A percentile compares a stretch with the other conserved stretches of the same genome.
Conservation (phyloP, 2,329 filamentous ascomycete genomes). For the Colletotrichum aenigma region DNA sequence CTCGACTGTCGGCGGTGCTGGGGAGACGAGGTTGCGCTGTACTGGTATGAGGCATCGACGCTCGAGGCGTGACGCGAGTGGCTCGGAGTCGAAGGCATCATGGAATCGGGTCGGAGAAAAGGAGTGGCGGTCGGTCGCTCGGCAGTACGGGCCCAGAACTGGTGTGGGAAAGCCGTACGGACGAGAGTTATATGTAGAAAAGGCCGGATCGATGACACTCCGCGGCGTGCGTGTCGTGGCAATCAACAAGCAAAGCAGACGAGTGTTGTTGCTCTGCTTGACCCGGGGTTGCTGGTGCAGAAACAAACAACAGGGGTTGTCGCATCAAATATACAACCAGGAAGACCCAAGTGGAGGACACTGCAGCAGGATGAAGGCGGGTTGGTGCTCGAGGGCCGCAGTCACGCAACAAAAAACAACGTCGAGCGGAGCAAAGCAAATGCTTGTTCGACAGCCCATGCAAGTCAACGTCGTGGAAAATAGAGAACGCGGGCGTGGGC, state of each 20-base stretch:
- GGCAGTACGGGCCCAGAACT: neutral
- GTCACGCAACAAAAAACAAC: conserved; percentile 4
- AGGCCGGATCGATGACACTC: neutral
- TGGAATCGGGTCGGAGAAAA: neutral
- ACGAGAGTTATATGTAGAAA: neutral
- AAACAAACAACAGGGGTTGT: conserved; percentile 20
- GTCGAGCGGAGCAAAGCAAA: neutral
- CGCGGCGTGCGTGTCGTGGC: neutral
- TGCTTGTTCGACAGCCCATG: neutral
- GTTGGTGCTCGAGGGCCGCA: neutral
- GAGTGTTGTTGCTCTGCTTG: conserved; percentile 14
- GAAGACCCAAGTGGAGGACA: conserved; percentile 4
- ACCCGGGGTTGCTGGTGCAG: conserved; percentile 20
- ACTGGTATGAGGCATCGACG: conserved; percentile 46
- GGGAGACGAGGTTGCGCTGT: conserved; percentile 48
- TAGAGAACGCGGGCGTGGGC: neutral
- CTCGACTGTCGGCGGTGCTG: conserved; percentile 53
- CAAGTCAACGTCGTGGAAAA: neutral
- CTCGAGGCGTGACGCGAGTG: conserved; percentile 64
- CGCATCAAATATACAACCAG: conserved; percentile 23
- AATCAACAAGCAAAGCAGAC: neutral
- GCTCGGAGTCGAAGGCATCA: conserved; percentile 56
- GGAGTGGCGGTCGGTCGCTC: neutral
- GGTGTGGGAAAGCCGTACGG: neutral
- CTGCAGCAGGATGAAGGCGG: neutral